These are phyloP conservation scores for Ceratobasidium sp. DNA, from an alignment of 1,284 basidiomycete species.

Conservation along the genomic window DNA sequence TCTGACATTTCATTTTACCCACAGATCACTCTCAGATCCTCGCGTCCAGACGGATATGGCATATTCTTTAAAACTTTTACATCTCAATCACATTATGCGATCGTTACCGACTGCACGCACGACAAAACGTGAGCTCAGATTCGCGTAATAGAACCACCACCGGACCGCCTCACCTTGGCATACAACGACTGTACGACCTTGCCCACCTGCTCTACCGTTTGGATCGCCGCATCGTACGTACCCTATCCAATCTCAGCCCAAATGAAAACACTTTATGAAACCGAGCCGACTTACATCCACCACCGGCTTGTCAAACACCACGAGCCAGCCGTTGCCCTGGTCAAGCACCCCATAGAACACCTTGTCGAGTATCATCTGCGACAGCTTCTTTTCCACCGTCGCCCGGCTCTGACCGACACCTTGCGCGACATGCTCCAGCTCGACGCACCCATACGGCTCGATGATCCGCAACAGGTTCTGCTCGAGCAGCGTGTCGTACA, in stretches of 20 bases:
- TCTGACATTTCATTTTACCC: slow-evolving; percentile 8
- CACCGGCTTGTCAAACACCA: slow-evolving; percentile 88
- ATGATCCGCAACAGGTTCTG: slow-evolving; percentile 95
- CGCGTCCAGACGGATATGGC: slow-evolving; percentile 3
- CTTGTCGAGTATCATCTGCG: slow-evolving; percentile 98
- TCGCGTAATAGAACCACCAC: slow-evolving; percentile 22
- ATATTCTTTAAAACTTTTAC: slow-evolving; percentile 4
- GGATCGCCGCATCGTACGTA: slow-evolving; percentile 86
- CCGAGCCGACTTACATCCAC: slow-evolving; percentile 72
- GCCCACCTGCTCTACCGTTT: slow-evolving; percentile 88
- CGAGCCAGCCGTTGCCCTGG: slow-evolving; percentile 91
- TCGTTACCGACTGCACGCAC: slow-evolving; percentile 25
- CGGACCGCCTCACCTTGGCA: slow-evolving; percentile 70
- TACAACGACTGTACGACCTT: slow-evolving; percentile 93
- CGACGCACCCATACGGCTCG: slow-evolving; percentile 93
- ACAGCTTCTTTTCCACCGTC: slow-evolving; percentile 89
- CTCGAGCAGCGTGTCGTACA: slow-evolving; percentile 96
- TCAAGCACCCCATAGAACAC: slow-evolving; percentile 94
- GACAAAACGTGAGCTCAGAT: slow-evolving; percentile 20
- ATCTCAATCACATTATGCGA: slow-evolving; percentile 12
- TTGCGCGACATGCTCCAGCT: slow-evolving; percentile 89
- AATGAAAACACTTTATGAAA: not conserved
- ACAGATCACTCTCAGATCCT: slow-evolving; percentile 31
- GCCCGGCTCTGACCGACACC: slow-evolving; percentile 89
- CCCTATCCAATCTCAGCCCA: slow-evolving; percentile 61